Evolutionary conservation across 306 rosid species (phyloP).

Genomic region (Prunus mongolica): DNA sequence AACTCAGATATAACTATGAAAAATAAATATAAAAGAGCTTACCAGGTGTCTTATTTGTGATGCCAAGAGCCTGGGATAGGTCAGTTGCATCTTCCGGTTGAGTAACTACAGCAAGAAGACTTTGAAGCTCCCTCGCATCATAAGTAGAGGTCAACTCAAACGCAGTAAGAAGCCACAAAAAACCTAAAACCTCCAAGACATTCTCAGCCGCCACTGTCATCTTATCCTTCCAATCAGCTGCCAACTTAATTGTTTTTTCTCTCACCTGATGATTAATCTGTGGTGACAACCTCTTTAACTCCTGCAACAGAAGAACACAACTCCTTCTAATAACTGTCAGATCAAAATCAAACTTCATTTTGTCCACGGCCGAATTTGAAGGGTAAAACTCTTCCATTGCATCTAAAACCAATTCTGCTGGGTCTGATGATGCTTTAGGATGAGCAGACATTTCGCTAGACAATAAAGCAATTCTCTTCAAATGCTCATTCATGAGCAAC

Average conservation of each 20-base stretch:
- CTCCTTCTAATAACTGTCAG: slow-evolving; percentile 28
- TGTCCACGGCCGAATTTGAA: slow-evolving; percentile 6
- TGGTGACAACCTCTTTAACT: slow-evolving; percentile 31
- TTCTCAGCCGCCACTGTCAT: slow-evolving; percentile 19
- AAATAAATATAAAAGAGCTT: slow-evolving; percentile 6
- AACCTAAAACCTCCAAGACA: slow-evolving; percentile 33
- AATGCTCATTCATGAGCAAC: not conserved
- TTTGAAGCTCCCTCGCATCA: slow-evolving; percentile 26
- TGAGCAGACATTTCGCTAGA: not conserved
- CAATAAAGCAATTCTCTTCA: slow-evolving; percentile 18
- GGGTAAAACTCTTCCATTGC: slow-evolving; percentile 35
- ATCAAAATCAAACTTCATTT: slow-evolving; percentile 6
- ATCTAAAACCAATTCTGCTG: slow-evolving; percentile 41
- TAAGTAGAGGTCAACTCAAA: slow-evolving; percentile 31
- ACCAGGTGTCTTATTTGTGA: slow-evolving; percentile 29
- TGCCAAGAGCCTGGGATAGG: slow-evolving; percentile 34
- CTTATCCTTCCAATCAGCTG: slow-evolving; percentile 40
- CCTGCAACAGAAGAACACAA: slow-evolving; percentile 39
- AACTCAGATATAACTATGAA: not conserved
- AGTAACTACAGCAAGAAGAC: slow-evolving; percentile 31
- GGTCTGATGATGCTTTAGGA: slow-evolving; percentile 10
- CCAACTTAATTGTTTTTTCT: slow-evolving; percentile 37
- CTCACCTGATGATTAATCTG: slow-evolving; percentile 23
- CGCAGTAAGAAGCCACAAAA: slow-evolving; percentile 40
- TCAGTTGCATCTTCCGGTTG: slow-evolving; percentile 33